Base-by-base conservation (phyloP, 495 filamentous ascomycete species). In the Annulohypoxylon nitens region DNA sequence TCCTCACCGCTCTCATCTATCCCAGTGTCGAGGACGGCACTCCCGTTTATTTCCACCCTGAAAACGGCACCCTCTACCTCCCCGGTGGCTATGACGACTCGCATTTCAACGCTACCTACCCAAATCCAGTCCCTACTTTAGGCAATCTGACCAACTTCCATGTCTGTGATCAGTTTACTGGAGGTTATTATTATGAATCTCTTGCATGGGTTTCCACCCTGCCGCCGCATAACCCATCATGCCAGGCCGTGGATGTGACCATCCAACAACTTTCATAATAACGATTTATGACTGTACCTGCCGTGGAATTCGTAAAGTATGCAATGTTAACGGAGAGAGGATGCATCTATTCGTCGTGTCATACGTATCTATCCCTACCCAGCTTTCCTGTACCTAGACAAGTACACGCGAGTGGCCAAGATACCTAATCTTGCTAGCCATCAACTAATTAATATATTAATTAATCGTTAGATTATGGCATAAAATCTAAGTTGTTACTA, bases 191-290 rank as follows among this genome's bases (percentile, higher is more conserved):
- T 53, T 86, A 86, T 65, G 55, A 71, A 20, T 82, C 79, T 1
- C 62, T 86, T 36, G 76, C 78, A 50, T 87, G 83, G 83, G 77
- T 79, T 2, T 80, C 83, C 0, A 71, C 76, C 25, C 68, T 53
- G 9, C 64, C 77, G 67, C 80, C 85, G 8, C 78, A 85, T 76
- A 87, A 86, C 70, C 85, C 85, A 3, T 81, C 80, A 11, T 87
- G 85, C 73, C 60, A 76, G 37, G 79, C 80, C 55, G 83, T 85
- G 9, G 64, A 82, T 18, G 77, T 85, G 50, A 54, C 12, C 62
- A 16, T 71, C 4, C n/a, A 47, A 48, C 25, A 54, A 25, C 14
- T 71, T 18, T 37, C 59, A 23, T 70, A 58, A 37, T n/a, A 11
- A 16, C 10, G 23, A 16, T 23, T 10, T 12, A n/a, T 14, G 18